phyloP scores from a whole-genome alignment of 257 asterid genomes.

The Agastache rugosa region DNA sequence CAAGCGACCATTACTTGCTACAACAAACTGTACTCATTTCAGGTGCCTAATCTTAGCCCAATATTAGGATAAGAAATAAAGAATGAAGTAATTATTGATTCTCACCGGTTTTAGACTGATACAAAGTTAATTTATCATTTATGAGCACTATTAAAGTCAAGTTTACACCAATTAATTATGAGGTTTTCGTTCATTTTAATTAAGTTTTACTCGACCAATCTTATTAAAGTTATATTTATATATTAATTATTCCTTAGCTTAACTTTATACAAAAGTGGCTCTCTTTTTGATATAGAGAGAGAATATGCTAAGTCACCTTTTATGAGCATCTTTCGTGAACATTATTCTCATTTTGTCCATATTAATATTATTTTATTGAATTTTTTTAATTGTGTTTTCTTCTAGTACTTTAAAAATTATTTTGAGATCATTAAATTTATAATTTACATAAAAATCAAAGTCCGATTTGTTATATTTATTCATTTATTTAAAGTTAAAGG shows the following conservation, averaged over 20 bases:
- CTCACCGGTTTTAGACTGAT: slow-evolving; percentile 23
- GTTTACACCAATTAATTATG: slow-evolving; percentile 31
- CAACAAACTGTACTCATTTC: slow-evolving; percentile 19
- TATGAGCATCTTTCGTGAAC: too few relatives aligned
- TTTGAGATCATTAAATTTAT: too few relatives aligned
- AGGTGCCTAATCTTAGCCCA: slow-evolving; percentile 31
- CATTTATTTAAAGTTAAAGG: too few relatives aligned
- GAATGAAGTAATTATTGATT: slow-evolving; percentile 26
- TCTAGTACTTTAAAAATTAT: too few relatives aligned
- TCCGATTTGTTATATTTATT: too few relatives aligned
- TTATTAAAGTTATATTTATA: neutral
- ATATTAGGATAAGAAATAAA: slow-evolving; percentile 13
- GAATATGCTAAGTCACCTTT: too few relatives aligned
- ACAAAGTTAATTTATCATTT: neutral
- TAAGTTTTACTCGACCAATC: neutral
- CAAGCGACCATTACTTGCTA: neutral
- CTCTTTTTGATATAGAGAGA: too few relatives aligned
- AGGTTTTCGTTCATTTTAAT: neutral
- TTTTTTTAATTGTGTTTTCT: too few relatives aligned
- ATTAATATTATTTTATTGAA: too few relatives aligned
- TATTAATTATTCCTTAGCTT: neutral
- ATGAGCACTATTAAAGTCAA: slow-evolving; percentile 25
- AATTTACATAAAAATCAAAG: too few relatives aligned
- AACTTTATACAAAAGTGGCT: neutral
- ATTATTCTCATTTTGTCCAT: too few relatives aligned